Evolutionary conservation across 116 monocot species (phyloP).

Genomic region (Cymodocea nodosa): DNA sequence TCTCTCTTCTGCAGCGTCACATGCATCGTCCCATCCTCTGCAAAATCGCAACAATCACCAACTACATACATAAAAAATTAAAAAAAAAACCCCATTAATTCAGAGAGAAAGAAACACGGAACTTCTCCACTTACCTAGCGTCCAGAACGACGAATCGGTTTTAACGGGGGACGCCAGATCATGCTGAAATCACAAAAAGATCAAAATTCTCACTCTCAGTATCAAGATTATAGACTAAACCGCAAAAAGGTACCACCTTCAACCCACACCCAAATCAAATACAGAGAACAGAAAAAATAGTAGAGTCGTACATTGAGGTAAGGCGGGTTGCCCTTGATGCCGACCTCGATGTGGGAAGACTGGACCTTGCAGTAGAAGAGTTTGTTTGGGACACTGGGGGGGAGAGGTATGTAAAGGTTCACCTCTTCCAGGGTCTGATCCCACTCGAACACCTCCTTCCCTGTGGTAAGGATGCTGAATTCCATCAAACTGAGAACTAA

Average conservation of each 20-base stretch:
- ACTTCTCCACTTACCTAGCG: conserved; percentile 38
- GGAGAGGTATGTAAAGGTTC: conserved; percentile 83
- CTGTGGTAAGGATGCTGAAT: conserved; percentile 13
- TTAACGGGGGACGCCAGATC: conserved; percentile 60
- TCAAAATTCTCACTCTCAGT: not conserved
- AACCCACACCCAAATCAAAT: not conserved
- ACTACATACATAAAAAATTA: not conserved
- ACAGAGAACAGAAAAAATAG: not conserved
- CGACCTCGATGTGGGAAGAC: conserved; percentile 67
- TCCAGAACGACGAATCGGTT: conserved; percentile 96
- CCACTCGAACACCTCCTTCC: conserved; percentile 97
- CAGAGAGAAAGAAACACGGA: not conserved
- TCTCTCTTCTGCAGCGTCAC: conserved; percentile 87
- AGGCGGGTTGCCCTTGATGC: conserved; percentile 80
- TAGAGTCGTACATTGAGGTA: conserved; percentile 63
- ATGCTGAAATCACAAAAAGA: conserved; percentile 39
- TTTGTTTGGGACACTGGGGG: conserved; percentile 60
- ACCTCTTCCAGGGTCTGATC: conserved; percentile 96
- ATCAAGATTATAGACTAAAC: not conserved
- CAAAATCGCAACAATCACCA: not conserved
- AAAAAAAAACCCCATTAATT: not conserved
- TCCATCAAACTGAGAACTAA: not conserved
- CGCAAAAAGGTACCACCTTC: conserved; percentile 1
- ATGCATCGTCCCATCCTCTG: conserved; percentile 91
- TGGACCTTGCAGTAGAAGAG: conserved; percentile 69